phyloP scores from a whole-genome alignment of 805 yeast species.

The Teunomyces tritomae region DNA sequence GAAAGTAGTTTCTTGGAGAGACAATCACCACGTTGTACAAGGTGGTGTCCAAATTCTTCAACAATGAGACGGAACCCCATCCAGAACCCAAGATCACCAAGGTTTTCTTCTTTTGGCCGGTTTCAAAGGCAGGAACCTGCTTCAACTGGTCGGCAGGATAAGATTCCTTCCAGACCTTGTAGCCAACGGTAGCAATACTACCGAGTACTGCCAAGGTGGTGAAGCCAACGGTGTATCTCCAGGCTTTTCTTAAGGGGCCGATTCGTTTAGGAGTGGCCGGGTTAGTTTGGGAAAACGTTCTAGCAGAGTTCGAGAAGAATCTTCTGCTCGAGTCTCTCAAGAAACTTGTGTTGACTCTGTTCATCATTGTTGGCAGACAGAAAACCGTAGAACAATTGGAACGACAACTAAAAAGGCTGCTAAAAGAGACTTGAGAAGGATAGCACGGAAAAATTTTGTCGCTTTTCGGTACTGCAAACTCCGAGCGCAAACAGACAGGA shows the following conservation, averaged over 20 bases:
- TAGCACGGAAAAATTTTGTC: background rate
- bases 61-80: conserved; percentile 88
- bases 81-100: conserved; percentile 84
- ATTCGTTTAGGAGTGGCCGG: conserved; percentile 14
- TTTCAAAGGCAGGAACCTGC: conserved; percentile 53
- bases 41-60: conserved; percentile 82
- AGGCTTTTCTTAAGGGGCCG: conserved; percentile 35
- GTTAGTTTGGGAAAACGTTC: conserved; percentile 18
- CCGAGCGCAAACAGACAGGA: background rate
- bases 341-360: conserved; percentile 9
- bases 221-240: conserved; percentile 48
- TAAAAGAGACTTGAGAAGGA: no score
- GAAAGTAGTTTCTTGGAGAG: conserved; percentile 92
- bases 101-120: conserved; percentile 66
- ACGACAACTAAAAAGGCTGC: no score
- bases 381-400: no score
- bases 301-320: conserved; percentile 20
- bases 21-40: conserved; percentile 85
- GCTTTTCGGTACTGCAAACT: background rate
- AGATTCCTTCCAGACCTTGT: conserved; percentile 60
- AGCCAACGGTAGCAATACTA: conserved; percentile 49
- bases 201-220: conserved; percentile 53
- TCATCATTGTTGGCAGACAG: conserved; percentile 4
- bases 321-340: conserved; percentile 8
- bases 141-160: conserved; percentile 60